Evolutionary conservation across 495 filamentous ascomycete genomes (phyloP).

Genomic region (Astrocystis sublimbata): DNA sequence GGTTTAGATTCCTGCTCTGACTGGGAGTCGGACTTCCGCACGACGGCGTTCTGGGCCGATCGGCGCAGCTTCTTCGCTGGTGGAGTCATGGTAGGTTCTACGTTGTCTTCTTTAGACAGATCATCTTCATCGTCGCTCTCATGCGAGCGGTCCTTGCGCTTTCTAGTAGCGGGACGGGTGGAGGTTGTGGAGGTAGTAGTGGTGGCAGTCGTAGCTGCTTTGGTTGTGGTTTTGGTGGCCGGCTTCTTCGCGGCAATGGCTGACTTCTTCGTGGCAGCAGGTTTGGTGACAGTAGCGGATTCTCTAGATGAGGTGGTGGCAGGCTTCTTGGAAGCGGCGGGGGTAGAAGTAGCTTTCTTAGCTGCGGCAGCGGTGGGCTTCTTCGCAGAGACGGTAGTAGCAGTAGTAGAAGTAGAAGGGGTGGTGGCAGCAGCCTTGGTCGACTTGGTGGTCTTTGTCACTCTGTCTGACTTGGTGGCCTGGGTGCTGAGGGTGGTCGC

Average conservation of each 20-base stretch:
- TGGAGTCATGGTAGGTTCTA: conserved; percentile 22
- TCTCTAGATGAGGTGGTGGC: background rate
- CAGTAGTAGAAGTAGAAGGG: conserved; percentile 19
- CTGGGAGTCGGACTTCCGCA: conserved; percentile 22
- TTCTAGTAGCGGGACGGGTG: conserved; percentile 28
- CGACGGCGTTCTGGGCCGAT: conserved; percentile 44
- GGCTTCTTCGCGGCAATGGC: background rate
- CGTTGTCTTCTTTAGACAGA: conserved; percentile 21
- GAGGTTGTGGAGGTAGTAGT: background rate
- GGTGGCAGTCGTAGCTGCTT: background rate
- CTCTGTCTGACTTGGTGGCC: conserved; percentile 38
- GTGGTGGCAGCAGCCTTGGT: conserved; percentile 26
- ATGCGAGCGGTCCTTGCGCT: conserved; percentile 50
- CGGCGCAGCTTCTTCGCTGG: conserved; percentile 40
- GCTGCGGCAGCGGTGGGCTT: background rate
- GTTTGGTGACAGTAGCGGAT: conserved; percentile 10
- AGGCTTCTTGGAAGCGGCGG: background rate
- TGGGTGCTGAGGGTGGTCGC: conserved; percentile 41
- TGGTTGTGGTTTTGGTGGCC: background rate
- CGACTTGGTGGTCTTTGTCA: conserved; percentile 22
- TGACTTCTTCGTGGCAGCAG: conserved; percentile 7
- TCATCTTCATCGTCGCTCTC: conserved; percentile 45
- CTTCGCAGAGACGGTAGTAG: background rate
- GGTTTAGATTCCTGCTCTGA: conserved; percentile 18
- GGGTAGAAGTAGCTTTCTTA: background rate